Evolutionary conservation across 2,329 filamentous ascomycete genomes (phyloP).

Genomic region (Bipolaris gigantea): DNA sequence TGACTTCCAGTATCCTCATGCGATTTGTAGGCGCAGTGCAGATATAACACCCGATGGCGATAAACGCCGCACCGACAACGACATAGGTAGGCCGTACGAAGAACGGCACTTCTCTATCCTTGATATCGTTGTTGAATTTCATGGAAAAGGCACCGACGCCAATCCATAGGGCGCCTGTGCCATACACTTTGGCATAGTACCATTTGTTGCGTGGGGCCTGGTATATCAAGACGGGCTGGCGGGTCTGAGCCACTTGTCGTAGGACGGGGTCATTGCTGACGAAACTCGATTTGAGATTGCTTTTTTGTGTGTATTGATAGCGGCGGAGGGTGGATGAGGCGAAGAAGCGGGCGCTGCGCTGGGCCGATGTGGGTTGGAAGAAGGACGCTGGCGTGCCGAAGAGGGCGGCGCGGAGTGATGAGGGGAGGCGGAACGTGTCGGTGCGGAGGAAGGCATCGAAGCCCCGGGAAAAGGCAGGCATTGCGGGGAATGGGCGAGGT

Average conservation of each 20-base stretch:
- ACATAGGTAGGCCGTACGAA: conserved; percentile 41
- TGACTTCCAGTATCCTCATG: conserved; percentile 34
- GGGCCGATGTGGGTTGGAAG: conserved; percentile 17
- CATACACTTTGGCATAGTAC: conserved; percentile 37
- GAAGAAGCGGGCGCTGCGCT: conserved; percentile 25
- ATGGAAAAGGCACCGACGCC: conserved; percentile 35
- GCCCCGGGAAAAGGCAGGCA: conserved; percentile 39
- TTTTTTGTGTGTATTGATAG: conserved; percentile 24
- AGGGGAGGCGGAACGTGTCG: conserved; percentile 36
- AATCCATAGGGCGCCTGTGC: conserved; percentile 27
- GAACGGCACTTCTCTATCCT: conserved; percentile 33
- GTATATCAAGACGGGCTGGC: conserved; percentile 41
- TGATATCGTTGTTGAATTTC: conserved; percentile 37
- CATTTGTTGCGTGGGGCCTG: conserved; percentile 30
- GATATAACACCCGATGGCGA: conserved; percentile 37
- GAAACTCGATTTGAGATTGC: conserved; percentile 15
- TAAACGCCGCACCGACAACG: conserved; percentile 33
- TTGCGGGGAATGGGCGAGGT: conserved; percentile 8
- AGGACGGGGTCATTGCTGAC: conserved; percentile 39
- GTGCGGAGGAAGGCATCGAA: conserved; percentile 32
- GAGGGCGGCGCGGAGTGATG: conserved; percentile 37
- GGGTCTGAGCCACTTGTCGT: conserved; percentile 33
- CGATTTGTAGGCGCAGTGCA: conserved; percentile 37
- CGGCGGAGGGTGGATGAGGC: conserved; percentile 29
- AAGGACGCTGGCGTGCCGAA: conserved; percentile 31